Conservation (phyloP, 1,139 yeast genomes). For the Saccharomycopsis hybrid region DNA sequence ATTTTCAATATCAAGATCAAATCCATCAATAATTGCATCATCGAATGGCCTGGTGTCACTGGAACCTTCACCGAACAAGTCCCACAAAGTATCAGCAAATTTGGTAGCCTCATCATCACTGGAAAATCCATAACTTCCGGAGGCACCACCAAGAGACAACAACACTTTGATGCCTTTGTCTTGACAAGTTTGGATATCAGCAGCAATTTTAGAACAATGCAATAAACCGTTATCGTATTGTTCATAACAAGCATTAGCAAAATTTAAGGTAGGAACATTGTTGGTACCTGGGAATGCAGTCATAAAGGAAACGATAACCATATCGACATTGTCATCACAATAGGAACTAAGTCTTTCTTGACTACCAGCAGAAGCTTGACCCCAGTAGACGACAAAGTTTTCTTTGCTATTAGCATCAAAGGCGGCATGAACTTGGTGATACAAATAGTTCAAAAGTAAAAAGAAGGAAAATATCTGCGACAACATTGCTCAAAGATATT, state of each 20-base stretch:
- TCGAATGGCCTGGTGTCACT: slow-evolving; percentile 67
- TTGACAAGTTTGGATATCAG: slow-evolving; percentile 82
- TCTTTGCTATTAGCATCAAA: slow-evolving; percentile 42
- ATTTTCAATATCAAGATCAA: slow-evolving; percentile 67
- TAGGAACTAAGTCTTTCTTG: slow-evolving; percentile 61
- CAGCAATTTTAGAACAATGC: slow-evolving; percentile 59
- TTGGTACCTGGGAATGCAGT: slow-evolving; percentile 48
- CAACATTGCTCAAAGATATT: no score
- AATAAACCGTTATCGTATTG: slow-evolving; percentile 49
- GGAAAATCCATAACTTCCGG: slow-evolving; percentile 71
- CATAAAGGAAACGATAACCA: slow-evolving; percentile 66
- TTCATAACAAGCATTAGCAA: slow-evolving; percentile 60
- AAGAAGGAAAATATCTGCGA: no score
- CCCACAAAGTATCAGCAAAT: slow-evolving; percentile 77
- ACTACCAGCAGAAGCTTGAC: slow-evolving; percentile 76
- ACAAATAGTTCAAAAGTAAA: neutral
- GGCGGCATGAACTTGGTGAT: slow-evolving; percentile 25
- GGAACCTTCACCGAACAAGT: slow-evolving; percentile 77
- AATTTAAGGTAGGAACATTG: slow-evolving; percentile 46
- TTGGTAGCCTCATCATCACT: slow-evolving; percentile 54
- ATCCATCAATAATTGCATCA: slow-evolving; percentile 60
- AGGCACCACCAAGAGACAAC: slow-evolving; percentile 83
- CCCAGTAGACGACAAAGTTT: slow-evolving; percentile 85
- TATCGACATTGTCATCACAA: slow-evolving; percentile 68
- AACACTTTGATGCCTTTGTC: slow-evolving; percentile 66